Base-by-base conservation (phyloP, 495 filamentous ascomycete species). In the Beverwykella pulmonaria region DNA sequence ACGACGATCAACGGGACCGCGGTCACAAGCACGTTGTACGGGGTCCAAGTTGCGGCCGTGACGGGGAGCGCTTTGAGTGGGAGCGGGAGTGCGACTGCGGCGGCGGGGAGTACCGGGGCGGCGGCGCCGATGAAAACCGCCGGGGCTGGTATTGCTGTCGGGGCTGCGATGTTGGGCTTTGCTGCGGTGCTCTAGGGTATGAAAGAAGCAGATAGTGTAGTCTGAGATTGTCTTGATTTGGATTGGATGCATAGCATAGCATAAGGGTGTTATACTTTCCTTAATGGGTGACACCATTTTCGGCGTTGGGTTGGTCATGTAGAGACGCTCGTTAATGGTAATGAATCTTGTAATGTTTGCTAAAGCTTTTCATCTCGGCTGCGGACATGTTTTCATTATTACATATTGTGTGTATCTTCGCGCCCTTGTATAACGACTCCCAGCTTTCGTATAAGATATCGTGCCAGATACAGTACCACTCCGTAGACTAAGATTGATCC, bases 41-140 rank as follows among this genome's bases (percentile, higher is more conserved):
- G 74, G 22, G 63, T 77, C 26, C 56, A 72, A 46, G 72, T 77
- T 41, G 75, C 74, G 1, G 32, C 61, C 27, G 75, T 70, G 1
- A 44, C 49, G 23, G 47, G 26, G 14, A 29, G 36, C 6, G 26
- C 56, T 23, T 44, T 46, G 7, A 36, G 29, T 34, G 41, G 8
- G 39, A 44, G 9, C 17, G 32, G 26, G 20, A 20, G 26, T 32
- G 15, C 56, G 1, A 44, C 52, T 5, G 50, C 36, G 8, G 25
- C 65, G 7, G 10, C 67, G 39, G 39, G 19, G 4, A 20, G 36
- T 20, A 58, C 54, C 4, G 57, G 25, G 3, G 59, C 58, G 7
- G 66, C 61, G 17, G 53, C 36, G 53, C 68, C 59, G 17, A 46
- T 32, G 36, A 61, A 12, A 58, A 61, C 62, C 22, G 63, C 44